Evolutionary conservation across 225 moss, liverwort and hornwort species (phyloP), one percentile per base, ranked within the genome.

Genomic region (Takakia lepidozioides): DNA sequence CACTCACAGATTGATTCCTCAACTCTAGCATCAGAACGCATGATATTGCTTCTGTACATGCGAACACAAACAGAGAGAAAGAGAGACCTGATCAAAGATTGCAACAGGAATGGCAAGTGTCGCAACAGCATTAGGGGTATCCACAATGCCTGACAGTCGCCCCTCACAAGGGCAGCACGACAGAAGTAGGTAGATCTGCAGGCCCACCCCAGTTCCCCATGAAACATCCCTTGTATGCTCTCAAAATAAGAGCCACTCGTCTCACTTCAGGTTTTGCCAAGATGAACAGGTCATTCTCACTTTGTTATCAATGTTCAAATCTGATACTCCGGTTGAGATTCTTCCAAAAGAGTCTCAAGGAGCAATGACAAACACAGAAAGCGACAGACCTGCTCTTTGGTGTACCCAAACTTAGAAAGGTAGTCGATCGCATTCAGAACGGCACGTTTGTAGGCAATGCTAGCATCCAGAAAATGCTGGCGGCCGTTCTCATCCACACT

Each of bases 131-230:
- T 88, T 88, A 1, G 88, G 88, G 38, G 73, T 65, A 60, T 88
- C 88, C 66, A 88, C 88, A 52, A 88, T 79, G 28, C 88, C 88
- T 10, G 88, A 88, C 37, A 88, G 62, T 37, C 84, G 81, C 25
- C 88, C 88, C 62, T 88, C 88, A 46, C 88, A 88, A 46, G 88
- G 88, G 63, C 84, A 85, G 55, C 88, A 88, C 13, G 85, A 88
- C 3, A 88, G 57, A 27, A 88, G 84, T 62, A 88, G 43, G 48
- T 88, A 88, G 14, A 85, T 46, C 88, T 88, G 80, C 44, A 28
- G 53, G 17, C 7, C 7, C 14, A 3, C 17, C 10, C n/a, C n/a
- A n/a, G n/a, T n/a, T n/a, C n/a, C n/a, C n/a, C n/a, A n/a, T n/a
- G n/a, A n/a, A n/a, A n/a, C n/a, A n/a, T n/a, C n/a, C n/a, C n/a